These are phyloP conservation scores for Tephrocybe sp. DNA, from an alignment of 768 basidiomycete genomes.

Conservation along the genomic window DNA sequence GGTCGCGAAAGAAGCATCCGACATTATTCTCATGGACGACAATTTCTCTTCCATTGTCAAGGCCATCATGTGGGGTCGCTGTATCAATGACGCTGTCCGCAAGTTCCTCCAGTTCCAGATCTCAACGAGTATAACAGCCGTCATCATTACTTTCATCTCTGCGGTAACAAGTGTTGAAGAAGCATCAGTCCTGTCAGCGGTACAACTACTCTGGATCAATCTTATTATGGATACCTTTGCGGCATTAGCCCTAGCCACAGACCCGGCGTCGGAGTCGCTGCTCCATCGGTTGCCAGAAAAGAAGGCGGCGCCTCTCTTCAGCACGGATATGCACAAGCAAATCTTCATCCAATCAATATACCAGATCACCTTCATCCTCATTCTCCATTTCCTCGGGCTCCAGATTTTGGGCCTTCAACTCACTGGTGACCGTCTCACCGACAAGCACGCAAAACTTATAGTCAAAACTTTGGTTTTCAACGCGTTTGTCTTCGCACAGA, in stretches of 20 bases:
- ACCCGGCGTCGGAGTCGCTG: constrained; percentile 79
- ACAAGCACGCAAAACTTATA: constrained; percentile 40
- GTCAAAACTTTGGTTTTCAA: constrained; percentile 96
- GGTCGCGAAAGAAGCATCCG: constrained; percentile 98
- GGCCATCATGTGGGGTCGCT: constrained; percentile 99
- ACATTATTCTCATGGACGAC: constrained; percentile 98
- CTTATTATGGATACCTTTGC: constrained; percentile 99
- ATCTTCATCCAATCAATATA: constrained; percentile 88
- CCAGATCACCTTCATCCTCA: constrained; percentile 77
- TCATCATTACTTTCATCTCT: constrained; percentile 89
- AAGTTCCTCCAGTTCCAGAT: constrained; percentile 98
- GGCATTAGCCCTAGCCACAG: constrained; percentile 95
- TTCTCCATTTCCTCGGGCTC: constrained; percentile 86
- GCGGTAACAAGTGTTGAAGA: constrained; percentile 80
- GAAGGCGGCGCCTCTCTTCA: constrained; percentile 86
- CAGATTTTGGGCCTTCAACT: constrained; percentile 64
- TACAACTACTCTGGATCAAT: constrained; percentile 98
- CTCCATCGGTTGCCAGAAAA: constrained; percentile 90
- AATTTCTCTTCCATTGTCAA: constrained; percentile 95
- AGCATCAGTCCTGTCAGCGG: constrained; percentile 86
- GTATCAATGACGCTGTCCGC: constrained; percentile 95
- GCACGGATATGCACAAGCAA: constrained; percentile 95
- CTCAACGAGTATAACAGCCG: constrained; percentile 93
- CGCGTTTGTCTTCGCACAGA: constrained; percentile 94
- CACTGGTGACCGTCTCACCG: constrained; percentile 25